Base-by-base conservation (phyloP, 2,329 filamentous ascomycete species). In the Colletotrichum sp. region DNA sequence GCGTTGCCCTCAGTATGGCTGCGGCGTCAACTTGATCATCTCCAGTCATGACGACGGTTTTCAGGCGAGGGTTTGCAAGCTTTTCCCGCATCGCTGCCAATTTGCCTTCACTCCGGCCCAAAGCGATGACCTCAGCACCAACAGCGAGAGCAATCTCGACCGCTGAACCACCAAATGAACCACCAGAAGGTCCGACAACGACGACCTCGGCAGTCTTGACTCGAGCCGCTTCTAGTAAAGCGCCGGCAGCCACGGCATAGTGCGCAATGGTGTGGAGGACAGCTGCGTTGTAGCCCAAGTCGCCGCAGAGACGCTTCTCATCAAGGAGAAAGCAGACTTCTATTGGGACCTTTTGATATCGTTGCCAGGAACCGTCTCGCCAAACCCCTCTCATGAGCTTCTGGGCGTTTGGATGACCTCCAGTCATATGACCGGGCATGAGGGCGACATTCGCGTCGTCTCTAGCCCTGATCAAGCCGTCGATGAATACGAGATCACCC, bases 51-150 rank as follows among this genome's bases (percentile, higher is more conserved):
- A 79, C 76, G 4, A 89, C 85, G 0, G 81, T 85, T 48, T 83
- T 80, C 16, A 89, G 59, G 14, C 78, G 67, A 55, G 79, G 67
- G 76, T 79, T 81, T 59, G 43, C 59, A 7, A 88, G 78, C 66
- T 79, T 79, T 55, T 36, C 8, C 10, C 52, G 72, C 72, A 74
- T 71, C 7, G 34, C 72, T 5, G 74, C 80, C 24, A 89, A 77
- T n/a, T 80, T 79, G 13, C 79, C 76, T 55, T 79, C 78, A 75
- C 87, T 88, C 16, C 89, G 81, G 0, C 89, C 89, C 76, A 90
- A 83, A 0, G 90, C 89, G 34, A 92, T 85, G 3, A 92, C 90
- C 10, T 83, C 83, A 4, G 88, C 89, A 0, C 89, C 90, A 80
- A 91, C 85, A 0, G 88, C 86, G 1, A 89, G 73, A 0, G 89